Base-by-base conservation (phyloP, 208 protist genomes). In the Acanthamoeba triangularis region DNA sequence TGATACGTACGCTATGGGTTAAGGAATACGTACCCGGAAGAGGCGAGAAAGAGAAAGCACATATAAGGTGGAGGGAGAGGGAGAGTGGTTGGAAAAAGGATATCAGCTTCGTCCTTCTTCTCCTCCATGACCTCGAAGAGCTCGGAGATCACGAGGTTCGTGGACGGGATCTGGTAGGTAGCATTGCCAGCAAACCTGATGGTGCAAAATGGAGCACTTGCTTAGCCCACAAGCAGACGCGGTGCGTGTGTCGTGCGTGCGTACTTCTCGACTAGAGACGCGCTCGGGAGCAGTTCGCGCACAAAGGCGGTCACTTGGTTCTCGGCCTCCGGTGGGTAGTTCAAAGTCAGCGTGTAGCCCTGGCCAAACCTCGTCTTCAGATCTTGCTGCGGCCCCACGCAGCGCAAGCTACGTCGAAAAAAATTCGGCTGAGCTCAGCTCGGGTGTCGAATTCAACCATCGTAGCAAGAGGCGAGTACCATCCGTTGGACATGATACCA, bases 401-500 rank as follows among this genome's bases (percentile, higher is more conserved):
- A 94, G 18, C 37, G 90, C 65, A 94, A 30, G 18, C 90, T 94
- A 28, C 2, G 0, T 3, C 20, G n/a, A n/a, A n/a, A n/a, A n/a
- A n/a, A n/a, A n/a, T n/a, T n/a, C n/a, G n/a, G n/a, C n/a, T n/a
- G n/a, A n/a, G n/a, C n/a, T n/a, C n/a, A n/a, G n/a, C n/a, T n/a
- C n/a, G n/a, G n/a, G n/a, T n/a, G n/a, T n/a, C n/a, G n/a, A n/a
- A n/a, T n/a, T n/a, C n/a, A n/a, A n/a, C n/a, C n/a, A n/a, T n/a
- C n/a, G n/a, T n/a, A n/a, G n/a, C n/a, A n/a, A n/a, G n/a, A n/a
- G n/a, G 56, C 54, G 25, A 93, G 44, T 82, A 92, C 74, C 87
- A 35, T 72, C 93, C 94, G 35, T 95, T 92, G 63, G 84, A 97
- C 96, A 98, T 98, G 92, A 98, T 98, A 35, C 92, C 94, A 20